Base-by-base conservation (phyloP, 2,329 filamentous ascomycete species). In the Hypocreales sp. region DNA sequence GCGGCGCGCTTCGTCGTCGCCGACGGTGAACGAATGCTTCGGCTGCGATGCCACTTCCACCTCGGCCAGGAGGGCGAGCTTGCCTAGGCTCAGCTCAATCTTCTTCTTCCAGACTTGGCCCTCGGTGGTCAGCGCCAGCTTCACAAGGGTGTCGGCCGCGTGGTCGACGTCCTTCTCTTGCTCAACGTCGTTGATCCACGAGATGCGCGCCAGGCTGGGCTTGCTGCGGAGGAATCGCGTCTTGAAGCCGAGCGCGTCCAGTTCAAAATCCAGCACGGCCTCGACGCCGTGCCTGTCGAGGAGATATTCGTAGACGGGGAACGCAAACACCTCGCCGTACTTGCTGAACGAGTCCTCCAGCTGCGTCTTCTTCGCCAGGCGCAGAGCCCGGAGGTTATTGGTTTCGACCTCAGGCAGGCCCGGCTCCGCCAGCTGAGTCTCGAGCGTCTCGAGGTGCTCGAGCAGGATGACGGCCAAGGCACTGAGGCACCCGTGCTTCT, bases 121-220 rank as follows among this genome's bases (percentile, higher is more conserved):
- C 48, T 94, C 86, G 29, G 72, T 70, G 26, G 65, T 63, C 13
- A 76, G 57, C 0, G 81, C 84, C 13, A 86, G 62, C 7, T 70
- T 59, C 23, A 79, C 59, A 25, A 98, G 63, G 1, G 75, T 78
- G 22, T 71, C 57, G 5, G 78, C 75, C 8, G 87, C 86, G 30
- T 71, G 67, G 9, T 69, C 60, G 35, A 83, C 83, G 40, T 93
- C 73, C 32, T 73, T 64, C 45, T 90, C 80, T 15, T 69, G 66
- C 33, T 74, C 64, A 7, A 95, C 67, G 46, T 95, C 86, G 47
- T 98, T 92, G 55, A 98, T 92, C 90, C 90, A 98, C 26, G 77
- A 75, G 24, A 98, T 64, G 41, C 82, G 82, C 16, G 77, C 75
- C 35, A 83, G 72, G 35, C 74, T 65, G 0, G 73, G 67, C 36